Percentiles rank a stretch among this genome's conserved stretches.
Conservation (phyloP, 2,329 filamentous ascomycete genomes). For the Talaromyces atroroseus region DNA sequence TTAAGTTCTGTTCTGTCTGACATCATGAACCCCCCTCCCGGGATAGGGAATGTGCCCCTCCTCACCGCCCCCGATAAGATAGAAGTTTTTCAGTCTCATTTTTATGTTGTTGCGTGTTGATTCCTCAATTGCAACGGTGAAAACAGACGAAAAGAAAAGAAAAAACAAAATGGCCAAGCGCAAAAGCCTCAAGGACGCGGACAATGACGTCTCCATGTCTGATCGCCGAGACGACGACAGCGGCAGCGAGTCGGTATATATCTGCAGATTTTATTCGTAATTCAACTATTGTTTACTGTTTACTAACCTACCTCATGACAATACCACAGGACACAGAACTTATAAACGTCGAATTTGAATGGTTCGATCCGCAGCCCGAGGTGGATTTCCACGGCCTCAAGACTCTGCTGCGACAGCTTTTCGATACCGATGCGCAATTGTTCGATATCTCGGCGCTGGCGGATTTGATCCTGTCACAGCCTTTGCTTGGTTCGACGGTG, state of each 20-base stretch:
- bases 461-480: slow-evolving; percentile 81
- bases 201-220: slow-evolving; percentile 34
- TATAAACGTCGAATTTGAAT: slow-evolving; percentile 95
- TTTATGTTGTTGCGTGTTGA: not conserved
- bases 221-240: slow-evolving; percentile 33
- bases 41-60: slow-evolving; percentile 6
- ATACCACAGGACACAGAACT: slow-evolving; percentile 75
- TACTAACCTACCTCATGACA: not conserved
- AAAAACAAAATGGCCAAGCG: slow-evolving; percentile 44
- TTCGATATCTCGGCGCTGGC: slow-evolving; percentile 84
- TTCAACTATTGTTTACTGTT: not conserved
- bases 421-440: slow-evolving; percentile 79
- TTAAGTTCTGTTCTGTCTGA: no score
- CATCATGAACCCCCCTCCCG: not conserved
- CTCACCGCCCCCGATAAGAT: slow-evolving; percentile 14
- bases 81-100: not conserved
- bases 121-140: not conserved
- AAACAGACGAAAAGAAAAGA: not conserved
- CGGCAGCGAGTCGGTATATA: slow-evolving; percentile 28
- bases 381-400: slow-evolving; percentile 96
- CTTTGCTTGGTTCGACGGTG: slow-evolving; percentile 84
- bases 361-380: slow-evolving; percentile 88
- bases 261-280: not conserved
- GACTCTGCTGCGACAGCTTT: slow-evolving; percentile 79
- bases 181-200: slow-evolving; percentile 45